A percentile compares a stretch with the other conserved stretches of the same genome.
phyloP scores from a whole-genome alignment of 257 asterid species.

The Nyctanthes arbortristis region DNA sequence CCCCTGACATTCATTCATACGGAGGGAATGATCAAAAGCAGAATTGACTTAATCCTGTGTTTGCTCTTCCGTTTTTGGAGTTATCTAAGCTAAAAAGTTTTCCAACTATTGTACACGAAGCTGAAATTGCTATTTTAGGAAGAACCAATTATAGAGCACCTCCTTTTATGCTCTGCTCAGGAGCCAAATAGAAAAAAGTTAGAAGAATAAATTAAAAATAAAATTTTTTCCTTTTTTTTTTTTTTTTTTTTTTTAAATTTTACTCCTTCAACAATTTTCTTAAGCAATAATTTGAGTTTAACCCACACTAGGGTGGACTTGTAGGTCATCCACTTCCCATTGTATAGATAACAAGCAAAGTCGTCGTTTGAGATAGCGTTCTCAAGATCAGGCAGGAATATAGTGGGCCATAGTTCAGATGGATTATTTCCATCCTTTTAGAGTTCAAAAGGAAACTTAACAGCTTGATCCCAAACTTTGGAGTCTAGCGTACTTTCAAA shows the following conservation, averaged over 20 bases:
- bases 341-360: background rate
- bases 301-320: conserved; percentile 12
- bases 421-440: background rate
- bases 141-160: conserved; percentile 1
- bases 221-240: no score
- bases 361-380: conserved; percentile 7
- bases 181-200: background rate
- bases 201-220: no score
- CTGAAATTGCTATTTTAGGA: background rate
- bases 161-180: background rate
- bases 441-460: conserved; percentile 14
- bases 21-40: no score
- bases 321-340: conserved; percentile 12
- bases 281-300: background rate
- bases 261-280: background rate
- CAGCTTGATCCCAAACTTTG: conserved; percentile 10
- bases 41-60: no score
- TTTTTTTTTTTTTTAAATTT: no score
- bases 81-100: background rate
- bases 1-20: no score
- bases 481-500: conserved; percentile 2
- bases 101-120: background rate
- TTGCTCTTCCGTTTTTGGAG: no score
- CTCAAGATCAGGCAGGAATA: conserved; percentile 5
- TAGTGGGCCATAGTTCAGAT: conserved; percentile 5